Evolutionary conservation across 768 basidiomycete species (phyloP), one percentile per base, ranked within the genome.

Genomic region (Daedalea quercina): DNA sequence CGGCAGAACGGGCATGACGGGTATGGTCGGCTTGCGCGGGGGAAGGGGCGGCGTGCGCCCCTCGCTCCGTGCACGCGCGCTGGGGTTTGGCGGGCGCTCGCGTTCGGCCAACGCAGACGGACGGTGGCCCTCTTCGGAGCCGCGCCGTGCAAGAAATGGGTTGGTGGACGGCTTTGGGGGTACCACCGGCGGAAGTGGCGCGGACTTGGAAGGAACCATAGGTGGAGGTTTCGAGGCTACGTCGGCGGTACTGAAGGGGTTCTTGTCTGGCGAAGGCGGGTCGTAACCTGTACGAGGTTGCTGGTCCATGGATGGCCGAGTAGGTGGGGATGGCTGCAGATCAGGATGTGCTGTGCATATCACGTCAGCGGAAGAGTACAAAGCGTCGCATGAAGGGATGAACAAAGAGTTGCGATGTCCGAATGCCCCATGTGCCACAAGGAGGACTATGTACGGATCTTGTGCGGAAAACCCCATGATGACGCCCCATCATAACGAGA

Each of bases 31-130:
- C 63, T 80, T 81, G 12, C 80, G 71, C 4, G 80, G 80, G 0
- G 79, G 80, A 4, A 80, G 68, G 1, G 78, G 79, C 1, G 81
- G 79, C 15, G 60, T 50, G 33, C 51, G 54, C 20, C 35, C 49
- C 12, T 58, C 60, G 9, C 51, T 52, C 23, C 25, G 19, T 25
- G 31, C 51, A 44, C 25, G 51, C 8, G 17, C 20, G 44, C 9
- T 25, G 24, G 19, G 13, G 34, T n/a, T 13, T 4, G 31, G 35
- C 9, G 19, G 3, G 9, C n/a, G 12, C 19, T 17, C 48, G 9
- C 48, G 34, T 3, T 35, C 34, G 25, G 9, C 52, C 41, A 49
- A n/a, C 2, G 46, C 48, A 11, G 53, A 24, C 1, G 56, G 45
- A 22, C 56, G 59, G 15, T 47, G 13, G 51, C 58, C 58, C 17